A percentile compares a stretch with the other conserved stretches of the same genome.
Conservation (phyloP, 2,329 filamentous ascomycete species). For the Apiospora hydei region DNA sequence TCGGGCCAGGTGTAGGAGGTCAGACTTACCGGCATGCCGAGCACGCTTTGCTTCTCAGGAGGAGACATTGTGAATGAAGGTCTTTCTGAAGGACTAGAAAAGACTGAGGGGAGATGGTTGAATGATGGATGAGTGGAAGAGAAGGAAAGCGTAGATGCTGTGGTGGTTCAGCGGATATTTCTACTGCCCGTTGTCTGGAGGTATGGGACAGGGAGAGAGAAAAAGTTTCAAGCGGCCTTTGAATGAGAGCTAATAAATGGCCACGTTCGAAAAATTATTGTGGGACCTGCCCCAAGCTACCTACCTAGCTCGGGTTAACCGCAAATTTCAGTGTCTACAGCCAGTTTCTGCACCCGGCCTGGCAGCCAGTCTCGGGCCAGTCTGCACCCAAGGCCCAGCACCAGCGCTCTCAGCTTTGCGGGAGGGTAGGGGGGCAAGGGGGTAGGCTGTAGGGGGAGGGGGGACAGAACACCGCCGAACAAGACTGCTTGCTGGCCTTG, state of each 20-base stretch:
- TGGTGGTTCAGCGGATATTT: constrained; percentile 35
- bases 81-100: constrained; percentile 47
- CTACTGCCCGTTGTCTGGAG: constrained; percentile 28
- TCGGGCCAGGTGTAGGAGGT: neutral
- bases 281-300: constrained; percentile 17
- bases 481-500: constrained; percentile 3
- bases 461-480: neutral
- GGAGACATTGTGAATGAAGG: constrained; percentile 61
- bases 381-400: neutral
- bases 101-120: constrained; percentile 67
- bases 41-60: constrained; percentile 62
- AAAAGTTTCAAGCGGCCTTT: constrained; percentile 18
- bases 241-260: constrained; percentile 21
- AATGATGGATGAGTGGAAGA: constrained; percentile 44
- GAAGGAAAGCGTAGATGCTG: constrained; percentile 27
- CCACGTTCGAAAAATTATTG: constrained; percentile 19
- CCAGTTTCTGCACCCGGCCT: neutral
- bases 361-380: neutral
- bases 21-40: constrained; percentile 69
- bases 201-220: constrained; percentile 28
- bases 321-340: constrained; percentile 15
- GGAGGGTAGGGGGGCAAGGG: constrained; percentile 2
- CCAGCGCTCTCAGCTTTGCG: constrained; percentile 8
- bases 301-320: constrained; percentile 20
- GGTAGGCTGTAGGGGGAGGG: neutral